Evolutionary conservation across 208 protist species (phyloP), one percentile per base, ranked within the genome.

Genomic region (Trypanosoma brucei): DNA sequence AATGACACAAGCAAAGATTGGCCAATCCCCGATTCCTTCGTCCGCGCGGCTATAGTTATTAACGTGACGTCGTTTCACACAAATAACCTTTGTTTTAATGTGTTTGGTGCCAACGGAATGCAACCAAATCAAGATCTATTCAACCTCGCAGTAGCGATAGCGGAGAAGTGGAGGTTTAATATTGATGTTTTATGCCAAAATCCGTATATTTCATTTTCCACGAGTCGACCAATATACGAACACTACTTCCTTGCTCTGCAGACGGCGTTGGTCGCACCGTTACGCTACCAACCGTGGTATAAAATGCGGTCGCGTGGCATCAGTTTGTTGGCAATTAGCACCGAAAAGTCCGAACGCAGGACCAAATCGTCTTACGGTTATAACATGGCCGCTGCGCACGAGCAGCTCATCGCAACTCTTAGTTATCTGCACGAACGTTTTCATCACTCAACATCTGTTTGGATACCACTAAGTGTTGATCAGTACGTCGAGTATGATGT

Each of bases 91-190:
- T 90, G 83, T 64, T 69, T 83, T 45, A 64, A 81, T 69, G 81
- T 76, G 6, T 70, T 81, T 30, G 74, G 71, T 6, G 65, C 61
- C 39, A 76, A 90, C 54, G 83, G 80, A 60, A 81, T 86, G 44
- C 79, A 82, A 53, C 78, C 83, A 9, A 90, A 90, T 50, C 83
- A 86, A 40, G 83, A 90, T 56, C 72, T 84, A 22, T 66, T 83
- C 4, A 90, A 79, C 62, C 8, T 71, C 0, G 79, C 70, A 1
- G 56, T 68, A 3, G 34, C 60, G 6, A 35, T 64, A 33, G 65
- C 67, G 35, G 9, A 37, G 4, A 14, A 56, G 1, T 50, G 59
- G 9, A 2, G 30, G 8, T 63, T 82, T 3, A 1, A 40, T 0
- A 46, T 65, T 4, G 68, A 68, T 60, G 54, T 78, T 49, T 70